Evolutionary conservation across 2,329 filamentous ascomycete genomes (phyloP), one percentile per base, ranked within the genome.

Genomic region (Calonectria crousiana): DNA sequence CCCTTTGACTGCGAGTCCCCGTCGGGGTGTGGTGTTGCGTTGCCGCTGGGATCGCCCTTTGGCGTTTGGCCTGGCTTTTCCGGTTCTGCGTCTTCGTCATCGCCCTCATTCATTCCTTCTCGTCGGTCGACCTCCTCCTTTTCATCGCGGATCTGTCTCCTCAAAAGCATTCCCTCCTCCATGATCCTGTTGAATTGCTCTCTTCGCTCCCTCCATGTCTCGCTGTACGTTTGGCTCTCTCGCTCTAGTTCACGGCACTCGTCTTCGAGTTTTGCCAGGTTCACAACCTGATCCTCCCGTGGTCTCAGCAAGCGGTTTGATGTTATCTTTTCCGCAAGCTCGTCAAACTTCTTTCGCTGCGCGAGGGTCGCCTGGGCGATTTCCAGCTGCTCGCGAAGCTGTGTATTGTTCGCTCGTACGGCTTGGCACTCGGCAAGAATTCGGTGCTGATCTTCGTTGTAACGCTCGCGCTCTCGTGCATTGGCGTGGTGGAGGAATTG

Each of bases 111-210:
- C 92, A 95, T 95, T 36, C 95, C 95, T 84, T 97, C 95, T 69
- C 95, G 91, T 52, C 95, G 89, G 85, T 98, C 95, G 0, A 97
- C 95, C 85, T 98, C 95, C 83, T 98, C 96, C 86, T 98, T 98
- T 88, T 98, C 96, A 81, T 98, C 96, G 74, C 95, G 92, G 81
- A 98, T 98, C 83, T 97, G 89, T 64, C 95, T 90, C 72, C 96
- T 89, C 83, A 98, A 89, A 76, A 95, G 90, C 90, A 94, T 94
- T n/a, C 95, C 95, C 86, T 98, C 96, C 74, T 96, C 94, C 82
- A 98, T 94, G 80, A 98, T 96, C 71, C 92, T 90, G 72, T 93
- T 94, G 84, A 98, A 98, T 85, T 98, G 95, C 79, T 95, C 94
- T 75, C 94, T 89, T 49, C 96, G 90, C 85, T 98, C 95, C 52